Evolutionary conservation across 2,329 filamentous ascomycete genomes (phyloP).

Genomic region (Aspergillus aculeatus): DNA sequence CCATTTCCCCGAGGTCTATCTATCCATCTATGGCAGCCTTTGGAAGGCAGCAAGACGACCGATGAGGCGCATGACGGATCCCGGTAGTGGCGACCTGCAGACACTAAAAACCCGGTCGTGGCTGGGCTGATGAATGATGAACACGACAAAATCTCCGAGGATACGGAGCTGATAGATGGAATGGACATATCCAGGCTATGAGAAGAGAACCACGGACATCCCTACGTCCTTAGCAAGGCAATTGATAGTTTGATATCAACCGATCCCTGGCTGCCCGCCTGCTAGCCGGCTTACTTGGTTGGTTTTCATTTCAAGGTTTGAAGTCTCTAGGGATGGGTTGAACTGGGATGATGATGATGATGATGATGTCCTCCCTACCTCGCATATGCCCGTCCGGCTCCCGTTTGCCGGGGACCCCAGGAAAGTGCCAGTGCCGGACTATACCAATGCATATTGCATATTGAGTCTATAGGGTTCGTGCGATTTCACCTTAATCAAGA

Average conservation of each 20-base stretch:
- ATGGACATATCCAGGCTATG: constrained; percentile 2
- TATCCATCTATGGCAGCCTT: background rate
- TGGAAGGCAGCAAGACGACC: background rate
- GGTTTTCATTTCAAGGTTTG: background rate
- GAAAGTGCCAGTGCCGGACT: background rate
- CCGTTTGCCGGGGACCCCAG: too few species aligned
- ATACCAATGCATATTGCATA: background rate
- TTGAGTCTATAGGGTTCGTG: background rate
- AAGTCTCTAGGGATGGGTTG: background rate
- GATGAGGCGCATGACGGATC: background rate
- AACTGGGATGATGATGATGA: too few species aligned
- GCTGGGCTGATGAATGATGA: constrained; percentile 1
- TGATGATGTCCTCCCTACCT: too few species aligned
- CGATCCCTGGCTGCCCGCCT: background rate
- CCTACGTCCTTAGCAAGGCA: background rate
- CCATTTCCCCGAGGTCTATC: background rate
- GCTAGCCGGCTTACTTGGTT: background rate
- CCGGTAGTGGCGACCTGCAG: background rate
- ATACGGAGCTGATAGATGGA: constrained; percentile 5
- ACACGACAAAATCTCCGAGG: constrained; percentile 7
- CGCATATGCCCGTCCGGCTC: too few species aligned
- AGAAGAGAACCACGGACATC: background rate
- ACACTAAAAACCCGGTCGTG: background rate
- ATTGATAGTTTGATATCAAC: background rate
- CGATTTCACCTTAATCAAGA: background rate